Conservation (phyloP, 495 filamentous ascomycete genomes). For the Rusavskia elegans region DNA sequence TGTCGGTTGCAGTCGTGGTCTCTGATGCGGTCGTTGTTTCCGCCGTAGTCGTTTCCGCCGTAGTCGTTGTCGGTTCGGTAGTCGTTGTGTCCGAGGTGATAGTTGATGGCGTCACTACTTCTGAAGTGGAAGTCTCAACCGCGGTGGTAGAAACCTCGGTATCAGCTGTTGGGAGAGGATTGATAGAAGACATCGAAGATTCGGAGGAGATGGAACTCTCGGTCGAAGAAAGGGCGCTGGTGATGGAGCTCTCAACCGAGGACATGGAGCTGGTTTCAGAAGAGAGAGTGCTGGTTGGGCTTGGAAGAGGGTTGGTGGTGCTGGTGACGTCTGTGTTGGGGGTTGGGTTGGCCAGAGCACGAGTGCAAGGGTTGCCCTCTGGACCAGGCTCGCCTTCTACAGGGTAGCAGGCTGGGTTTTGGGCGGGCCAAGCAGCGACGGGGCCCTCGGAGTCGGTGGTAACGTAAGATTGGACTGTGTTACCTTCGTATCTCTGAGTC, state of each 20-base stretch:
- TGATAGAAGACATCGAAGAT: not conserved
- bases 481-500: conserved; percentile 11
- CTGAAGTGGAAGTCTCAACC: not conserved
- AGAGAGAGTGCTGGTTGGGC: no score
- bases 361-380: not conserved
- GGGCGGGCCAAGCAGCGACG: not conserved
- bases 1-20: no score
- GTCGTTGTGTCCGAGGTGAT: not conserved
- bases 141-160: not conserved
- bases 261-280: not conserved
- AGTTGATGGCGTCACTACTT: not conserved
- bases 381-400: not conserved
- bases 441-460: conserved; percentile 19
- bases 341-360: not conserved
- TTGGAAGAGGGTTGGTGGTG: not conserved
- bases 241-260: not conserved
- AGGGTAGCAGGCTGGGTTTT: not conserved
- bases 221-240: not conserved
- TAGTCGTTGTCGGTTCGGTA: not conserved
- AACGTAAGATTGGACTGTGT: conserved; percentile 23
- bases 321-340: not conserved
- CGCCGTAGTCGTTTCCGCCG: not conserved
- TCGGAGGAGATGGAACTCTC: not conserved
- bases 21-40: not conserved
- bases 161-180: not conserved